A percentile compares a stretch with the other conserved stretches of the same genome.
These are phyloP conservation scores for Nasturtium officinale DNA, from an alignment of 345 rosid genomes.

Conservation along the genomic window DNA sequence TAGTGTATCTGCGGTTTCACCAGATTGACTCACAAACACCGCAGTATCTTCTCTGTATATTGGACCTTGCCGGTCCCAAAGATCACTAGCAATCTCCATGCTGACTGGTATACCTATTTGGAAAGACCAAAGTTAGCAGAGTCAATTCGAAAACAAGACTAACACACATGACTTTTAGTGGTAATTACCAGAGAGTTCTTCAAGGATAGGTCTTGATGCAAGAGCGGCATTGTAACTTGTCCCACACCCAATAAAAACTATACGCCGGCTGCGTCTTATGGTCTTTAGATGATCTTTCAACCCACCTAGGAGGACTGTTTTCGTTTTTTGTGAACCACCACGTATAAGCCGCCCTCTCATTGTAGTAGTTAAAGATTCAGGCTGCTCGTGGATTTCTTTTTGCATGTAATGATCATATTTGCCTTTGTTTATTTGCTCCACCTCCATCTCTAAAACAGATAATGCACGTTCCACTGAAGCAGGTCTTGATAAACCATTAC, in stretches of 20 bases:
- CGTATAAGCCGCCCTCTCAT: slow-evolving; percentile 97
- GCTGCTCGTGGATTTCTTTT: slow-evolving; percentile 98
- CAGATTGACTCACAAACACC: slow-evolving; percentile 96
- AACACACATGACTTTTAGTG: slow-evolving; percentile 5
- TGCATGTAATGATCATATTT: slow-evolving; percentile 92
- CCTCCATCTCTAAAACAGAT: slow-evolving; percentile 93
- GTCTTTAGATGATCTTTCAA: slow-evolving; percentile 91
- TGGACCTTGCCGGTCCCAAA: slow-evolving; percentile 90
- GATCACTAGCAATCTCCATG: slow-evolving; percentile 99
- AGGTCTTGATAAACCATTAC: slow-evolving; percentile 60
- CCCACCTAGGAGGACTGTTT: slow-evolving; percentile 93
- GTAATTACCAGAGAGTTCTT: slow-evolving; percentile 87
- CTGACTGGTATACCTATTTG: slow-evolving; percentile 84
- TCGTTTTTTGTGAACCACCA: slow-evolving; percentile 79
- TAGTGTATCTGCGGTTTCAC: slow-evolving; percentile 97
- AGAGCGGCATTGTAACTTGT: slow-evolving; percentile 97
- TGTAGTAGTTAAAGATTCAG: slow-evolving; percentile 91
- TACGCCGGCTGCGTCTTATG: slow-evolving; percentile 87
- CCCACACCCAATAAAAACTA: slow-evolving; percentile 94
- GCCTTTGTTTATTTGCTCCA: slow-evolving; percentile 96
- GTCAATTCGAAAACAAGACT: background rate
- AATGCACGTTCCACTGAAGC: slow-evolving; percentile 95
- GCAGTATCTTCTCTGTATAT: slow-evolving; percentile 98
- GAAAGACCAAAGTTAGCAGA: slow-evolving; percentile 18
- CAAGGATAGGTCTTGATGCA: slow-evolving; percentile 91